Evolutionary conservation across 148 eudicot genomes (phyloP).

Genomic region (Bassia scoparia): DNA sequence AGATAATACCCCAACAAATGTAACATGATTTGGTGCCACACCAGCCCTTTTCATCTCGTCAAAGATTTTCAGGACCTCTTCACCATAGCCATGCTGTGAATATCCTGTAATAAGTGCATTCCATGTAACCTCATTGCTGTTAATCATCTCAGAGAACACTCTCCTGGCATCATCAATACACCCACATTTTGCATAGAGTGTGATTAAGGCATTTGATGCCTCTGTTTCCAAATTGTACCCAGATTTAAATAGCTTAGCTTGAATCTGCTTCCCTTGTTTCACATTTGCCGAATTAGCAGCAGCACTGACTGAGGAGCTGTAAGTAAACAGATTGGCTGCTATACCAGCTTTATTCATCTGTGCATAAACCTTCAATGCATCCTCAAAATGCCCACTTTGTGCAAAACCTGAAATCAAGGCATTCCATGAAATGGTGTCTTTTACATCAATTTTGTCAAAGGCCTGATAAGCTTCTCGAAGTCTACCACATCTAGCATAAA

Average conservation of each 20-base stretch:
- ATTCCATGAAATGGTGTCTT: constrained; percentile 82
- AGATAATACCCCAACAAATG: constrained; percentile 72
- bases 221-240: constrained; percentile 64
- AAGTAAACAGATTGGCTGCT: constrained; percentile 63
- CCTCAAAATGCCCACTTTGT: constrained; percentile 71
- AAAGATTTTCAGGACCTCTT: constrained; percentile 58
- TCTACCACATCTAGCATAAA: constrained; percentile 85
- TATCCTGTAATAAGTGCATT: constrained; percentile 88
- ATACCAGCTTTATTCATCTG: constrained; percentile 62
- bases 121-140: constrained; percentile 72
- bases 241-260: constrained; percentile 60
- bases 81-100: constrained; percentile 83
- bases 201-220: constrained; percentile 72
- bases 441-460: constrained; percentile 54
- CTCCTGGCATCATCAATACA: constrained; percentile 61
- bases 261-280: constrained; percentile 77
- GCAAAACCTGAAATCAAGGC: constrained; percentile 78
- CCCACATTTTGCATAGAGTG: constrained; percentile 80
- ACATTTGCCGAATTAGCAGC: constrained; percentile 66
- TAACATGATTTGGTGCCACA: constrained; percentile 63
- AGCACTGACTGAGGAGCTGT: constrained; percentile 83
- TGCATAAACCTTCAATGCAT: constrained; percentile 63
- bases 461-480: constrained; percentile 58
- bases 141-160: constrained; percentile 51
- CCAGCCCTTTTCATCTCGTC: constrained; percentile 63